phyloP scores from a whole-genome alignment of 257 asterid genomes.

The Asclepias syriaca region DNA sequence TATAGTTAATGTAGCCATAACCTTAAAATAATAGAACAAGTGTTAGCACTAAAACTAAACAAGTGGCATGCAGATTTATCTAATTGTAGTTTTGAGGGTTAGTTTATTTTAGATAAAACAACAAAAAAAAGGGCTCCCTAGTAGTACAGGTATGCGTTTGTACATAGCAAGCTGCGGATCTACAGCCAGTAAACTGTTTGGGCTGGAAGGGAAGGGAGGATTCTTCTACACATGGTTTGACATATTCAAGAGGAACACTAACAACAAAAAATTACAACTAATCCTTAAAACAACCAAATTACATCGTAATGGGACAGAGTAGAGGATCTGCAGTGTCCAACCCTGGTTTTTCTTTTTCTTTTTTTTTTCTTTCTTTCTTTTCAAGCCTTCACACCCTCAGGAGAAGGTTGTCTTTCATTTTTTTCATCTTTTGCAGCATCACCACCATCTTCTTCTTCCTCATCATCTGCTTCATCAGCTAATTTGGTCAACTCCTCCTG shows the following conservation, averaged over 20 bases:
- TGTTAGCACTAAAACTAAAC: not conserved
- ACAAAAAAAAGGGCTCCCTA: not conserved
- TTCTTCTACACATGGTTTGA: slow-evolving; percentile 17
- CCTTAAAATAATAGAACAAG: not conserved
- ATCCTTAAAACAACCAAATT: slow-evolving; percentile 3
- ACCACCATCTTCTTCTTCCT: slow-evolving; percentile 46
- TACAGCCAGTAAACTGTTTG: slow-evolving; percentile 9
- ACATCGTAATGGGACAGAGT: slow-evolving; percentile 18
- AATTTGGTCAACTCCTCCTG: slow-evolving; percentile 86
- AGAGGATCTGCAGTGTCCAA: slow-evolving; percentile 2
- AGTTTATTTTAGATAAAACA: not conserved
- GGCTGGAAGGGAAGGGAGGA: slow-evolving; percentile 6
- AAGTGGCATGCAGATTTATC: not conserved
- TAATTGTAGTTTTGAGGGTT: not conserved
- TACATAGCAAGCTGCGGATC: slow-evolving; percentile 18
- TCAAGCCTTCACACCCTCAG: slow-evolving; percentile 43
- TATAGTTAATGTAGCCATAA: not conserved
- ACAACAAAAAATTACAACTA: slow-evolving; percentile 30
- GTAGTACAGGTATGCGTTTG: slow-evolving; percentile 5
- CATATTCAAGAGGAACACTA: slow-evolving; percentile 18
- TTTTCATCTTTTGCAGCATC: slow-evolving; percentile 17
- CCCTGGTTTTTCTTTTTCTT: slow-evolving; percentile 6
- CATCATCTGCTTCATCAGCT: slow-evolving; percentile 57
- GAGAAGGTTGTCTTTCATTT: slow-evolving; percentile 31
- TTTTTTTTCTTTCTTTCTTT: slow-evolving; percentile 5